phyloP scores from a whole-genome alignment of 257 asterid genomes.

The Fraxinus cuspidata region DNA sequence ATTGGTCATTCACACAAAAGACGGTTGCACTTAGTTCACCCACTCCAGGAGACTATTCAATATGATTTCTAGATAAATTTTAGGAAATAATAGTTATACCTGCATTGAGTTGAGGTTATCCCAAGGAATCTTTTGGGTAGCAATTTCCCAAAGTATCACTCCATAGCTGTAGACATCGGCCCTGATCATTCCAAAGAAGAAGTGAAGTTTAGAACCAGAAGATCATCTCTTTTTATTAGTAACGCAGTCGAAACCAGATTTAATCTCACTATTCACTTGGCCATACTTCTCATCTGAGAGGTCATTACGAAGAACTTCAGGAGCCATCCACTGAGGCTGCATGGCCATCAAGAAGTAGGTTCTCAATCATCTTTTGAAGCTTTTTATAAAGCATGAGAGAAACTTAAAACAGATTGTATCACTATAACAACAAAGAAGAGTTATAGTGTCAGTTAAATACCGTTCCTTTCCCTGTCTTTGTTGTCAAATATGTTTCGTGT shows the following conservation, averaged over 20 bases:
- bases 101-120: slow-evolving; percentile 87
- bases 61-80: not conserved
- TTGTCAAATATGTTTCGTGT: slow-evolving; percentile 76
- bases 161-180: slow-evolving; percentile 88
- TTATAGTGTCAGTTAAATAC: slow-evolving; percentile 42
- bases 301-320: slow-evolving; percentile 95
- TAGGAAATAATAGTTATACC: slow-evolving; percentile 41
- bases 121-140: slow-evolving; percentile 92
- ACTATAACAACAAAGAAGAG: slow-evolving; percentile 20
- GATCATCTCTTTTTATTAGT: not conserved
- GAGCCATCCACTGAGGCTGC: slow-evolving; percentile 99
- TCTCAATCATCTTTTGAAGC: not conserved
- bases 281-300: slow-evolving; percentile 88
- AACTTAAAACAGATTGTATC: slow-evolving; percentile 17
- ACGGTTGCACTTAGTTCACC: not conserved
- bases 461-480: slow-evolving; percentile 94
- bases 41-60: not conserved
- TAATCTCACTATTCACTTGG: slow-evolving; percentile 10
- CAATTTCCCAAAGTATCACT: slow-evolving; percentile 93
- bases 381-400: not conserved
- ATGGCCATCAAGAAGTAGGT: slow-evolving; percentile 21
- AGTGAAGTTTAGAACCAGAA: slow-evolving; percentile 13
- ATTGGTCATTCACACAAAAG: slow-evolving; percentile 2
- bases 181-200: slow-evolving; percentile 51
- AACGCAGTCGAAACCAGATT: not conserved